phyloP scores from a whole-genome alignment of 768 basidiomycete species.

The Trametes cinnabarina region DNA sequence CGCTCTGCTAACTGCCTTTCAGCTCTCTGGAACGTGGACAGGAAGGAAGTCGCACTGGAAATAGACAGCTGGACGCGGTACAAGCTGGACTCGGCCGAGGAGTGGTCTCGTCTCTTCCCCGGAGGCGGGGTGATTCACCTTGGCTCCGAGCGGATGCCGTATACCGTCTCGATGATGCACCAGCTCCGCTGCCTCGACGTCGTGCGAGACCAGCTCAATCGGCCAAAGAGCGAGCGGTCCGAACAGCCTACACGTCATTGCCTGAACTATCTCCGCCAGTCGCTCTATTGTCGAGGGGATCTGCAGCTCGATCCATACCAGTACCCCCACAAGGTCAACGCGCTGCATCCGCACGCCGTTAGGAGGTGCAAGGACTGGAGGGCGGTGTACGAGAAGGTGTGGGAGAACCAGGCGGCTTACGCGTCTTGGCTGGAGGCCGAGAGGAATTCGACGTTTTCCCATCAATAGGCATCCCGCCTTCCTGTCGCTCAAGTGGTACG shows the following conservation, averaged over 20 bases:
- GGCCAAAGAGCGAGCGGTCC: neutral
- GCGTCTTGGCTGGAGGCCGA: neutral
- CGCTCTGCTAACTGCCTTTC: neutral
- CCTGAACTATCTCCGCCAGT: constrained; percentile 41
- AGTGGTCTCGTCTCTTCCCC: constrained; percentile 29
- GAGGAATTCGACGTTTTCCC: neutral
- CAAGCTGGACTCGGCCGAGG: constrained; percentile 7
- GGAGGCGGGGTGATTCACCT: constrained; percentile 28
- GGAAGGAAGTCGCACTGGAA: constrained; percentile 9
- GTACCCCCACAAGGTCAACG: constrained; percentile 10
- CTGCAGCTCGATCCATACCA: constrained; percentile 31
- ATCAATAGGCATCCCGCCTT: neutral
- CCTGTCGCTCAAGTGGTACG: neutral
- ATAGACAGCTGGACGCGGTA: constrained; percentile 15
- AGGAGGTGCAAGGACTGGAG: constrained; percentile 25
- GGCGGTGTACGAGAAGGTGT: constrained; percentile 21
- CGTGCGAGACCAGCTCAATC: constrained; percentile 16
- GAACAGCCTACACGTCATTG: constrained; percentile 31
- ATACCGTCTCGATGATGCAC: constrained; percentile 40
- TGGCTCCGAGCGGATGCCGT: constrained; percentile 26
- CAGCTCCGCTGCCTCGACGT: constrained; percentile 29
- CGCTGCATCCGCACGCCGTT: constrained; percentile 7
- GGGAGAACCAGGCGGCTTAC: constrained; percentile 18
- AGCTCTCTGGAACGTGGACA: constrained; percentile 10
- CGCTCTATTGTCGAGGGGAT: constrained; percentile 36